Evolutionary conservation across 2,329 filamentous ascomycete species (phyloP).

Genomic region (Diplodia seriata): DNA sequence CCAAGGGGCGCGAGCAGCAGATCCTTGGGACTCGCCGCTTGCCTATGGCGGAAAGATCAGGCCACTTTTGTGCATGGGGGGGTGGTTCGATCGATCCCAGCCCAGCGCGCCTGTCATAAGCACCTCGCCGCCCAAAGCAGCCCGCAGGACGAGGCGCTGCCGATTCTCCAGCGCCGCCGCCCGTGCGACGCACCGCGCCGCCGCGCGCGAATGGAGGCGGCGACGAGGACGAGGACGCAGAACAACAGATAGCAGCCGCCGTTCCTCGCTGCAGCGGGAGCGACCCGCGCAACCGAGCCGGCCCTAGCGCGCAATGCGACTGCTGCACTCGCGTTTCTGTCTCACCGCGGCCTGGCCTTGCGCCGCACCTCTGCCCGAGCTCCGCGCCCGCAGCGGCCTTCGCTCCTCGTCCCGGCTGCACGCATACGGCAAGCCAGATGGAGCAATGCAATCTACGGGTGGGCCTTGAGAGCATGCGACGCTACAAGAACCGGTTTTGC

Average conservation of each 20-base stretch:
- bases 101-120: constrained; percentile 28
- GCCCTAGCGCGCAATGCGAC: constrained; percentile 11
- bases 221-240: neutral
- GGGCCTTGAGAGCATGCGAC: constrained; percentile 19
- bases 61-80: constrained; percentile 28
- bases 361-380: constrained; percentile 13
- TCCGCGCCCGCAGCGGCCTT: constrained; percentile 22
- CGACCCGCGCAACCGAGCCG: constrained; percentile 25
- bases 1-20: constrained; percentile 30
- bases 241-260: neutral
- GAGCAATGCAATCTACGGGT: constrained; percentile 29
- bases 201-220: neutral
- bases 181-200: constrained; percentile 3
- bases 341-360: neutral
- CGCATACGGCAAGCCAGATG: constrained; percentile 20
- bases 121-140: constrained; percentile 14
- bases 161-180: constrained; percentile 9
- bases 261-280: constrained; percentile 15
- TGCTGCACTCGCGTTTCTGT: neutral
- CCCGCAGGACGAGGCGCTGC: constrained; percentile 9
- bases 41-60: constrained; percentile 23
- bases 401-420: constrained; percentile 17
- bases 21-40: constrained; percentile 23
- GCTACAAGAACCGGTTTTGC: constrained; percentile 19
- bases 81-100: constrained; percentile 27